phyloP scores from a whole-genome alignment of 2,329 filamentous ascomycete species.

The Aspergillus pseudoviridinutans region DNA sequence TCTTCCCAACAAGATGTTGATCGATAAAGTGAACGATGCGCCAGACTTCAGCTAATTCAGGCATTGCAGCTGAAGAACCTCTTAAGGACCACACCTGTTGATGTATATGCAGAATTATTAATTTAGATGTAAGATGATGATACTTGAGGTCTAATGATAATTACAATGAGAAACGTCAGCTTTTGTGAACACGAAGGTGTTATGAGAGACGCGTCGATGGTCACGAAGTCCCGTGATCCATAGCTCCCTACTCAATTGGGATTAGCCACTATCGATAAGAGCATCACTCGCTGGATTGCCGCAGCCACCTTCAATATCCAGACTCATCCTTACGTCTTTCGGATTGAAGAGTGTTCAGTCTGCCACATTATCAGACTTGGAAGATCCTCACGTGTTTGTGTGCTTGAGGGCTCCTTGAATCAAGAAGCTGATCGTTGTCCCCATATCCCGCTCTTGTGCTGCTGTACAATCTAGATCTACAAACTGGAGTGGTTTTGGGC shows the following conservation, averaged over 20 bases:
- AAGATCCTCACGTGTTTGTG: not conserved
- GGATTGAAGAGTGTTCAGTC: not conserved
- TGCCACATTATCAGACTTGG: not conserved
- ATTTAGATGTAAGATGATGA: not conserved
- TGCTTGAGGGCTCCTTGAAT: not conserved
- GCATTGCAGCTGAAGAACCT: slow-evolving; percentile 33
- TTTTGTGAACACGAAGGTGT: not conserved
- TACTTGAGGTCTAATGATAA: not conserved
- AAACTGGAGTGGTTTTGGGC: slow-evolving; percentile 43
- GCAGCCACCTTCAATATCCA: not conserved
- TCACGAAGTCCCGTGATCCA: slow-evolving; percentile 26
- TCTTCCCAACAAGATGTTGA: slow-evolving; percentile 79
- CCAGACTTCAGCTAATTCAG: slow-evolving; percentile 61
- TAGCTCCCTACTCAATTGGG: not conserved
- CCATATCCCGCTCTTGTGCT: not conserved
- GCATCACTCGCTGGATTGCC: not conserved
- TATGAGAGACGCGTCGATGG: slow-evolving; percentile 15
- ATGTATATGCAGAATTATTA: not conserved
- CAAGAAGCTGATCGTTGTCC: not conserved
- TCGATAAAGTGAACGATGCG: slow-evolving; percentile 82
- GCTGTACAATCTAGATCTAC: slow-evolving; percentile 2
- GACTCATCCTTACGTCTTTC: not conserved
- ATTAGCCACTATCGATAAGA: not conserved
- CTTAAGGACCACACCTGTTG: not conserved
- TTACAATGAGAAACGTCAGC: not conserved